Conservation (phyloP, 352 stramenopile species). For the Saprolegnia diclina region DNA sequence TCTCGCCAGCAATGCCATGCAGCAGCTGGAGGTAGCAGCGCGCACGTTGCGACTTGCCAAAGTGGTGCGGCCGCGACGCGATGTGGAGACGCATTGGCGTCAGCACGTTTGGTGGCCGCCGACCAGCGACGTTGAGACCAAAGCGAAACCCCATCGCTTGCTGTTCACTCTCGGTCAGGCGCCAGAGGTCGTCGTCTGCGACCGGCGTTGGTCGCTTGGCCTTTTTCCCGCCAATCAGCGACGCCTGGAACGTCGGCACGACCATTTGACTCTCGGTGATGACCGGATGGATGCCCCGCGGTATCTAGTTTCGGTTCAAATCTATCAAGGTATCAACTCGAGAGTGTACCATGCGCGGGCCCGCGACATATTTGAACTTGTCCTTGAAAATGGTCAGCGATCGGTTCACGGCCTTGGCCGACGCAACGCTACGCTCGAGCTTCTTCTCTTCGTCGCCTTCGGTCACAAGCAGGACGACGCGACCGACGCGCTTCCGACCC, state of each 20-base stretch:
- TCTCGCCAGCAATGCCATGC: neutral
- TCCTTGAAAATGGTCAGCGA: conserved; percentile 85
- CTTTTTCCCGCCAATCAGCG: conserved; percentile 16
- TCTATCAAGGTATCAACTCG: neutral
- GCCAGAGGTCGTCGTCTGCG: neutral
- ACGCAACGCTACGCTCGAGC: conserved; percentile 60
- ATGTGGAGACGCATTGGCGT: neutral
- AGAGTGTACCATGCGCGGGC: conserved; percentile 51
- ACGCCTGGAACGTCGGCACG: conserved; percentile 20
- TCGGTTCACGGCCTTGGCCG: conserved; percentile 71
- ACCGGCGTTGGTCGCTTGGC: neutral
- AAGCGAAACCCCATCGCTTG: neutral
- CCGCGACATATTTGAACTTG: conserved; percentile 83
- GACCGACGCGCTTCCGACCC: conserved; percentile 92
- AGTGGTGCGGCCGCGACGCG: conserved; percentile 5
- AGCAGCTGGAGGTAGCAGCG: conserved; percentile 18
- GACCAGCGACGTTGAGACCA: neutral
- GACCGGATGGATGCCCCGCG: neutral
- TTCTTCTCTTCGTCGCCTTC: conserved; percentile 89
- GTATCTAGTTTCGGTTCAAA: neutral
- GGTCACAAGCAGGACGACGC: conserved; percentile 83
- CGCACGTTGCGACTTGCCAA: conserved; percentile 7
- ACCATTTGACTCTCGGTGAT: conserved; percentile 16
- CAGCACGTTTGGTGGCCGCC: neutral
- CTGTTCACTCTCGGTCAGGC: conserved; percentile 4